Percentiles rank a stretch among this genome's conserved stretches.
Evolutionary conservation across 129 eudicot species (phyloP).

Genomic region (Arctium minus): DNA sequence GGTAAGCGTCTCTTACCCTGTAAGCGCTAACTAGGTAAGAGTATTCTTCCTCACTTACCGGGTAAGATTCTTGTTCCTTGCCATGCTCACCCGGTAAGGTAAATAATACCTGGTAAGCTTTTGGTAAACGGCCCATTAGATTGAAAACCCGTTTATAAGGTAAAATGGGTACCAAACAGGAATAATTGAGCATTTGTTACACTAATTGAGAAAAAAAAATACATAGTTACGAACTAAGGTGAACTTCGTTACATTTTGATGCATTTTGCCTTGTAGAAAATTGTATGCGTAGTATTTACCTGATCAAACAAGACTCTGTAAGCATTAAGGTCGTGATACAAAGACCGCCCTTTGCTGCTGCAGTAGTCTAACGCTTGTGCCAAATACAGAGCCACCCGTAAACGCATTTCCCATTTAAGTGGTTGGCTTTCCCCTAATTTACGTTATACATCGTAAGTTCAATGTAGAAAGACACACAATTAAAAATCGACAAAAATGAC

Average conservation of each 20-base stretch:
- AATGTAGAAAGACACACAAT: not conserved
- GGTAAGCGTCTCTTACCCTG: too few species aligned
- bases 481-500: conserved; percentile 23
- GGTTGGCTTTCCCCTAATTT: conserved; percentile 90
- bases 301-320: conserved; percentile 94
- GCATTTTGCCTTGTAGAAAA: not conserved
- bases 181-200: too few species aligned
- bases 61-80: too few species aligned
- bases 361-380: conserved; percentile 96
- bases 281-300: conserved; percentile 26
- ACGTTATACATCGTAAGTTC: conserved; percentile 3
- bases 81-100: too few species aligned
- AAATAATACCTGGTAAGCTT: too few species aligned
- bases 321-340: conserved; percentile 93
- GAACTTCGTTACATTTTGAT: not conserved
- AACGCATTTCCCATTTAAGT: conserved; percentile 91
- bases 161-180: too few species aligned
- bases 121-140: too few species aligned
- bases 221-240: too few species aligned
- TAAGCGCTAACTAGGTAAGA: too few species aligned
- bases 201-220: too few species aligned
- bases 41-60: too few species aligned
- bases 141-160: too few species aligned
- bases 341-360: conserved; percentile 73
- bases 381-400: conserved; percentile 81